A percentile compares a stretch with the other conserved stretches of the same genome.
Conservation (phyloP, 768 basidiomycete species). For the Xerocomellus intermedius region DNA sequence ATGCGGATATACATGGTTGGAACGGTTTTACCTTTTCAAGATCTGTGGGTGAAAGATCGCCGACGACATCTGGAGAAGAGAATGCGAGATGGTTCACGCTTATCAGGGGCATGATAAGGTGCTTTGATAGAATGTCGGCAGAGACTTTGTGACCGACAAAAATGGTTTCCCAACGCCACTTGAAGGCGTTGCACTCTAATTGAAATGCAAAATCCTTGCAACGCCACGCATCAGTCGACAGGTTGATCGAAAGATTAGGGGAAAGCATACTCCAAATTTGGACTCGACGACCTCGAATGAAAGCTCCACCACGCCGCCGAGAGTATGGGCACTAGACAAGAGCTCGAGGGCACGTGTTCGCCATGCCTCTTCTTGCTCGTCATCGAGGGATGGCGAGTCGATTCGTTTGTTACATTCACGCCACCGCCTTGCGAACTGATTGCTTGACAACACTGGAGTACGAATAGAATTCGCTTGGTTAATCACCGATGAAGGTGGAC, state of each 20-base stretch:
- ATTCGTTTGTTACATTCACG: slow-evolving; percentile 49
- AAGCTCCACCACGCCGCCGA: slow-evolving; percentile 56
- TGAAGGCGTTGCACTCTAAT: slow-evolving; percentile 57
- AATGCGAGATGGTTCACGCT: slow-evolving; percentile 69
- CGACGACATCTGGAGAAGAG: slow-evolving; percentile 54
- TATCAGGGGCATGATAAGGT: slow-evolving; percentile 75
- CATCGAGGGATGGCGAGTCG: slow-evolving; percentile 28
- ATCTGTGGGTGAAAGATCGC: slow-evolving; percentile 54
- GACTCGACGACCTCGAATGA: slow-evolving; percentile 61
- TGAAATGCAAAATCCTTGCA: slow-evolving; percentile 65
- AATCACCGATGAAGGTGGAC: slow-evolving; percentile 20
- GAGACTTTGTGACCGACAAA: slow-evolving; percentile 61
- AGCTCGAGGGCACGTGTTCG: slow-evolving; percentile 51
- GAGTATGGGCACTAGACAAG: slow-evolving; percentile 57
- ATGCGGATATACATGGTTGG: slow-evolving; percentile 3
- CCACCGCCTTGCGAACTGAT: slow-evolving; percentile 70
- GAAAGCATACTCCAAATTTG: slow-evolving; percentile 50
- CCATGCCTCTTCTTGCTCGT: slow-evolving; percentile 62
- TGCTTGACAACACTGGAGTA: slow-evolving; percentile 49
- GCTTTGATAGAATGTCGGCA: slow-evolving; percentile 73
- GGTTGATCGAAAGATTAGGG: slow-evolving; percentile 1
- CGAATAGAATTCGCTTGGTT: slow-evolving; percentile 16
- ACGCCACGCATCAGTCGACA: slow-evolving; percentile 13
- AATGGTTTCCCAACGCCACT: slow-evolving; percentile 80
- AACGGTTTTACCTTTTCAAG: slow-evolving; percentile 57